These are phyloP conservation scores for Schwanniomyces occidentalis DNA, from an alignment of 805 yeast genomes.

Conservation along the genomic window DNA sequence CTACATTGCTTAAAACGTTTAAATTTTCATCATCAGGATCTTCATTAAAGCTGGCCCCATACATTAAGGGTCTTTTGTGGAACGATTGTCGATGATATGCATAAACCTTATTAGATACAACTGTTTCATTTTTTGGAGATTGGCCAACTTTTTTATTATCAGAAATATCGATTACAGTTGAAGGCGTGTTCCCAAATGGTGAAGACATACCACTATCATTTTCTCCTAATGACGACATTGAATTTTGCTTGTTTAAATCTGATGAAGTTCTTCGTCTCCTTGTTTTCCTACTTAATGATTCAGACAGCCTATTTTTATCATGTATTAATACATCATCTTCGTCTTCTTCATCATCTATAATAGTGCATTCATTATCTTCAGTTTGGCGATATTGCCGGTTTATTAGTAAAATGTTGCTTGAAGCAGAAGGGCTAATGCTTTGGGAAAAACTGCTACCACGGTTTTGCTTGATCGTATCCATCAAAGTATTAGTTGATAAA, in stretches of 20 bases:
- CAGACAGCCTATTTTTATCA: too few species aligned
- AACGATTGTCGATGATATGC: not conserved
- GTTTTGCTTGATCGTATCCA: slow-evolving; percentile 21
- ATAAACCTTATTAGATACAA: too few species aligned
- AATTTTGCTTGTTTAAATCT: too few species aligned
- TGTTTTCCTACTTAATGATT: too few species aligned
- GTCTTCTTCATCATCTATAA: slow-evolving; percentile 22
- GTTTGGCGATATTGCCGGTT: slow-evolving; percentile 10
- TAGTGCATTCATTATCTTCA: slow-evolving; percentile 22
- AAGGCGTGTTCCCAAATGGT: too few species aligned
- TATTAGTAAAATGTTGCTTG: slow-evolving; percentile 10
- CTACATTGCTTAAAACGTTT: slow-evolving; percentile 18
- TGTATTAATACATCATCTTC: not conserved
- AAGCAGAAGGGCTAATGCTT: slow-evolving; percentile 12
- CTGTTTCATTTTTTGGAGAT: too few species aligned
- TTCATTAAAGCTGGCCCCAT: not conserved
- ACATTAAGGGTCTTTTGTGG: not conserved
- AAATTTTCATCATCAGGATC: slow-evolving; percentile 40
- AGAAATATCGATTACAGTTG: too few species aligned
- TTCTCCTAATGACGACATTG: too few species aligned
- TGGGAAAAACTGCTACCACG: slow-evolving; percentile 17
- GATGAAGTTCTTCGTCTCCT: too few species aligned
- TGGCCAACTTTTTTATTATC: too few species aligned
- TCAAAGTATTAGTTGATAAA: slow-evolving; percentile 19
- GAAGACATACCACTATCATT: too few species aligned